A percentile compares a stretch with the other conserved stretches of the same genome.
Evolutionary conservation across 1,139 yeast species (phyloP).

Genomic region (Taiozyma sp.): DNA sequence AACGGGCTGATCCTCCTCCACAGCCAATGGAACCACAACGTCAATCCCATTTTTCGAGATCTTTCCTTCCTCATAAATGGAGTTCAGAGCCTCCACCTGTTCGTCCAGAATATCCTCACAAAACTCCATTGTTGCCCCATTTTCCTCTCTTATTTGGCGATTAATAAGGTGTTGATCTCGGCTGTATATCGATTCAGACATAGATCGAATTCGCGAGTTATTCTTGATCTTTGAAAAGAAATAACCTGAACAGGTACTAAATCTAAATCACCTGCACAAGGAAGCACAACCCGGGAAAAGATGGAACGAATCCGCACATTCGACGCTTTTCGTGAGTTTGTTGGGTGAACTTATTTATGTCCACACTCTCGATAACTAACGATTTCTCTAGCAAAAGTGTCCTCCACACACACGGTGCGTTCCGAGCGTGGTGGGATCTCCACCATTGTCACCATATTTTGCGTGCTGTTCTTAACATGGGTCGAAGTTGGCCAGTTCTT

Average conservation of each 20-base stretch:
- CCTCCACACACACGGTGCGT: conserved; percentile 68
- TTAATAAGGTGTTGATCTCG: too few species aligned
- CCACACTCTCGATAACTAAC: too few species aligned
- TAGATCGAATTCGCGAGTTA: not conserved
- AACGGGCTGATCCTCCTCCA: not conserved
- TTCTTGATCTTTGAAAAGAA: not conserved
- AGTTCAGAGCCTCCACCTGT: conserved; percentile 43
- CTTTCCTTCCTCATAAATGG: conserved; percentile 46
- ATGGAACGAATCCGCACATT: conserved; percentile 50
- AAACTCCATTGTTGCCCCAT: not conserved
- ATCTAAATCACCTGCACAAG: too few species aligned
- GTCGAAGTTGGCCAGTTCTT: conserved; percentile 82
- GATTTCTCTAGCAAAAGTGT: conserved; percentile 57
- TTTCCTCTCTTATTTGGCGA: too few species aligned
- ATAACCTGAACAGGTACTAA: not conserved
- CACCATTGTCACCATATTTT: conserved; percentile 58
- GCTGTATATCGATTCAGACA: too few species aligned
- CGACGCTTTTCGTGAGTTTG: conserved; percentile 73
- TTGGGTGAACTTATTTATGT: not conserved
- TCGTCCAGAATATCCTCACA: conserved; percentile 23
- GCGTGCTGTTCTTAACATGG: conserved; percentile 70
- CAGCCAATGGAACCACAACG: not conserved
- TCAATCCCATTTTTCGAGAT: conserved; percentile 10
- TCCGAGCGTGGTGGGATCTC: conserved; percentile 76
- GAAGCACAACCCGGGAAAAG: not conserved